Percentiles rank a stretch among this genome's conserved stretches.
Evolutionary conservation across 176 grass and related monocot species (phyloP).

Genomic region (Eleusine indica): DNA sequence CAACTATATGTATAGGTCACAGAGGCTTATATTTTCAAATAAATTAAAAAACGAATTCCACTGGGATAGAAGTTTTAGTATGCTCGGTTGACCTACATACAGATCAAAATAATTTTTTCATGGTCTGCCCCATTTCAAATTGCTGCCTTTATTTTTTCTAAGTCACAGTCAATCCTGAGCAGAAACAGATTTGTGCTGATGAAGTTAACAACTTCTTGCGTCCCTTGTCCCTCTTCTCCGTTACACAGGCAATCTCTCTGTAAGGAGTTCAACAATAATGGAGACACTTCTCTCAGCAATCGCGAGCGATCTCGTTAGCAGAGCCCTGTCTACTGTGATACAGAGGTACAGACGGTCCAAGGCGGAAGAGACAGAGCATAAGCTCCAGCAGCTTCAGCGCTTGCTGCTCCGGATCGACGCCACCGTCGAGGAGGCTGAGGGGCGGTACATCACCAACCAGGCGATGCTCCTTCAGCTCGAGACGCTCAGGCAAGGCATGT

Average conservation of each 20-base stretch:
- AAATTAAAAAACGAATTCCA: background rate
- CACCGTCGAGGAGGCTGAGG: constrained; percentile 36
- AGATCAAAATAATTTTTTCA: background rate
- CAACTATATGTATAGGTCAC: too few species aligned
- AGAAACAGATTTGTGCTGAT: background rate
- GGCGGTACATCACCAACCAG: constrained; percentile 41
- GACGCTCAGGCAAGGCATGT: constrained; percentile 41
- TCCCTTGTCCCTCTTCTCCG: background rate
- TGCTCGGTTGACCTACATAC: background rate
- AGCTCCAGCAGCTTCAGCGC: constrained; percentile 25
- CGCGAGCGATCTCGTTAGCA: constrained; percentile 16
- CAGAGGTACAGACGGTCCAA: background rate
- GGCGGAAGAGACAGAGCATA: constrained; percentile 3
- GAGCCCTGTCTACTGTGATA: constrained; percentile 26
- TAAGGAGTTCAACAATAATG: background rate
- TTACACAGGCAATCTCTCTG: background rate
- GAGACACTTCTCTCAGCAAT: constrained; percentile 30
- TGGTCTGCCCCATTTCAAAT: background rate
- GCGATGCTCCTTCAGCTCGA: constrained; percentile 48
- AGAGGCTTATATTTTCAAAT: too few species aligned
- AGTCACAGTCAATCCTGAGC: background rate
- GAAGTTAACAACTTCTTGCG: background rate
- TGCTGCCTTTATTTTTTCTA: background rate
- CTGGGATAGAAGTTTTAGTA: background rate
- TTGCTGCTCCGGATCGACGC: constrained; percentile 30